Base-by-base conservation (phyloP, 2,329 filamentous ascomycete genomes). In the Aphanocladium album region DNA sequence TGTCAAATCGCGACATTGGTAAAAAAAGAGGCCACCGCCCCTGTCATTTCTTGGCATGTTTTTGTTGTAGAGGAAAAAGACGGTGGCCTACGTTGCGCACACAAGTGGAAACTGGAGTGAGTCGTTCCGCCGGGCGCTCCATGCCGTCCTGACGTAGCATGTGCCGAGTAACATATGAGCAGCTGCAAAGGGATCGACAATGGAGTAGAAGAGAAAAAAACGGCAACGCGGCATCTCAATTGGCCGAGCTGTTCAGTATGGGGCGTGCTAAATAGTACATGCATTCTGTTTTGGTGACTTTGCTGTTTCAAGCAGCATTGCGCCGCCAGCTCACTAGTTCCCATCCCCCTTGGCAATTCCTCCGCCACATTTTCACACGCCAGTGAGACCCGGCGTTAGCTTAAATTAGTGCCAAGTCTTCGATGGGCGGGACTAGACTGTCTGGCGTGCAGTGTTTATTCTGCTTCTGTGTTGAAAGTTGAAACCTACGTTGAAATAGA, bases 151-250 rank as follows among this genome's bases (percentile, higher is more conserved):
- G 8, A 21, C 14, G 41, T 3, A 6, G 12, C 12, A 43, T 39
- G 33, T 51, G 56, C 56, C 56, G 47, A 58, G 11, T 25, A 9
- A 17, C 25, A 16, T 8, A 45, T 21, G 1, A 5, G 19, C 30
- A 49, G 23, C 51, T 23, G 33, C 45, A 16, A 27, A 35, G 37
- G 35, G 39, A 59, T 52, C 57, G 39, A 41, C 57, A 46, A 59
- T 33, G 5, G 46, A 35, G 17, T 51, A 56, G 7, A 14, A 30
- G 51, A 16, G 37, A 59, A 14, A 30, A 51, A 16, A 45, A 59
- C 57, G 57, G 57, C 37, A 59, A 59, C 33, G 49, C 57, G 57
- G 57, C 57, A 59, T 19, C 47, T 45, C 47, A 47, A 37, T 11
- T 12, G n/a, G 19, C 30, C 2, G 14, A 35, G 30, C 21, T 16